Evolutionary conservation across 1,284 basidiomycete genomes (phyloP), one percentile per base, ranked within the genome.

Genomic region (Athelia sp.): DNA sequence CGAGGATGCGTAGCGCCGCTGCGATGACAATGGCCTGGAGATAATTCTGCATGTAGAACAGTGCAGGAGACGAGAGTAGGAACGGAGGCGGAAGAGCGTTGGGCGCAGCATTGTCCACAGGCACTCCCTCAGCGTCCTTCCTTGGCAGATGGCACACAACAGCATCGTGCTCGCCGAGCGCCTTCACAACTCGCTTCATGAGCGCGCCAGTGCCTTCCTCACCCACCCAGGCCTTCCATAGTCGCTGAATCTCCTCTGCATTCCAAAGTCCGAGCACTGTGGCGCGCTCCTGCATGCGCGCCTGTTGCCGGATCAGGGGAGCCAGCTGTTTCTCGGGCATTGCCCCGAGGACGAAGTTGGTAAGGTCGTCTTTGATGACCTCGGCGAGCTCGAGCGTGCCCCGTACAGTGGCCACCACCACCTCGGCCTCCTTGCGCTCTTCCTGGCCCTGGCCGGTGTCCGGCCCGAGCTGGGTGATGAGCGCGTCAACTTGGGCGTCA

Each of bases 11-110:
- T 38, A 90, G 68, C 8, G 78, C 73, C 1, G 84, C 81, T 23
- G 78, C 70, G 47, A 89, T 82, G 21, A 84, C 71, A 18, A 88
- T 70, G 1, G 84, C 85, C 58, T 90, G 87, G 6, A 89, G 61
- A 54, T 75, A 75, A 58, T 90, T 87, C 61, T 90, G 87, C 14
- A 80, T 58, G 54, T 72, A 73, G 46, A 84, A 62, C 1, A 89
- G 69, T 3, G 70, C 59, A 1, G 79, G 78, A 1, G 69, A 58
- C 2, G 71, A 69, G 59, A 87, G 78, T 56, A 85, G 76, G 54
- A 89, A 76, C 15, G 78, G 71, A 1, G 84, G 78, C 2, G 87
- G 82, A 15, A 88, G 69, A 2, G 52, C 46, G 54, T 84, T 79
- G 36, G 51, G 51, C 55, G 62, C 22, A 8, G 50, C 51, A 14